phyloP scores from a whole-genome alignment of 2,329 filamentous ascomycete genomes.

The Bipolaris bicolor region DNA sequence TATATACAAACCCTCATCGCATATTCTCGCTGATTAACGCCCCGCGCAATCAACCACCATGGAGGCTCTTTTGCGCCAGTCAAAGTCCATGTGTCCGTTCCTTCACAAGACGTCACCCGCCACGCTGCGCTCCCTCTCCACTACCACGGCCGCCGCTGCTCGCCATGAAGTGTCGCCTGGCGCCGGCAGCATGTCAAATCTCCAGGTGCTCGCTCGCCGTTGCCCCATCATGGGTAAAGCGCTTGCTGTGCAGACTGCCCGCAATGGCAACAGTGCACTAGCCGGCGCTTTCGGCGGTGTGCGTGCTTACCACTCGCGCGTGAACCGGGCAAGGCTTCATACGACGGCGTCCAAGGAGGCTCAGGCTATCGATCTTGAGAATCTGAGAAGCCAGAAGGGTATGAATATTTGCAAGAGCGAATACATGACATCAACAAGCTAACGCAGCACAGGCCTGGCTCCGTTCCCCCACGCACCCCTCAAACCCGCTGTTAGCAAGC shows the following conservation, averaged over 20 bases:
- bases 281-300: constrained; percentile 58
- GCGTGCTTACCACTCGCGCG: constrained; percentile 56
- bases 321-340: constrained; percentile 77
- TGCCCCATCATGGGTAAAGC: constrained; percentile 99
- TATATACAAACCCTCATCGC: background rate
- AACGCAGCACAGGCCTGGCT: constrained; percentile 30
- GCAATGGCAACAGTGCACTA: constrained; percentile 54
- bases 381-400: constrained; percentile 51
- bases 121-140: constrained; percentile 87
- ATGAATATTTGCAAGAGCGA: constrained; percentile 6
- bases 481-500: constrained; percentile 29
- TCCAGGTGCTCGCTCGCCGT: constrained; percentile 90
- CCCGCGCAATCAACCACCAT: constrained; percentile 58
- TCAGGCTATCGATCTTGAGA: constrained; percentile 69
- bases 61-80: constrained; percentile 94
- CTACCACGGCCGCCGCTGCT: constrained; percentile 68
- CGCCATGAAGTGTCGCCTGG: constrained; percentile 72
- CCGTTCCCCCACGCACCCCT: constrained; percentile 40
- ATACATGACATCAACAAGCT: constrained; percentile 15
- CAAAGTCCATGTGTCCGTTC: constrained; percentile 96
- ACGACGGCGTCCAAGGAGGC: constrained; percentile 80
- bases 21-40: background rate
- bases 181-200: constrained; percentile 93
- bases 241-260: constrained; percentile 77
- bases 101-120: constrained; percentile 92